Evolutionary conservation across 129 eudicot genomes (phyloP).

Genomic region (Scalesia atractyloides): DNA sequence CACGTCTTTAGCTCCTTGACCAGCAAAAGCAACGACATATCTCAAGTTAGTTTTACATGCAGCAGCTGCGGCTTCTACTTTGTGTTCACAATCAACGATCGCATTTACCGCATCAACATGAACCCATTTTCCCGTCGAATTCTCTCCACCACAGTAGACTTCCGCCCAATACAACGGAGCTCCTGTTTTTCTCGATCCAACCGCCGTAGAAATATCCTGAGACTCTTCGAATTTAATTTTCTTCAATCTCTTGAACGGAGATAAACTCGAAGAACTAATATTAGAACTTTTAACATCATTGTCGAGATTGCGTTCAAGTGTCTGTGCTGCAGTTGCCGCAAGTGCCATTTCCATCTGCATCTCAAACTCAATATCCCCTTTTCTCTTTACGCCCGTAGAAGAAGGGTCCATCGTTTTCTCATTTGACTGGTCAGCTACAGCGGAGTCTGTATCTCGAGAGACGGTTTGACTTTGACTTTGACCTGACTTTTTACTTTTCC

Average conservation of each 20-base stretch:
- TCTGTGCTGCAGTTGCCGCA: slow-evolving; percentile 61
- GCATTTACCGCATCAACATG: slow-evolving; percentile 90
- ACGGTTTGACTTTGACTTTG: slow-evolving; percentile 19
- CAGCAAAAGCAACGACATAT: slow-evolving; percentile 95
- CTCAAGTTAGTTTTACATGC: slow-evolving; percentile 84
- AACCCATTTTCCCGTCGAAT: slow-evolving; percentile 91
- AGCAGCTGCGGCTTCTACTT: slow-evolving; percentile 89
- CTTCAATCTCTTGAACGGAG: slow-evolving; percentile 50
- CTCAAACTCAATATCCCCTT: slow-evolving; percentile 87
- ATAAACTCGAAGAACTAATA: slow-evolving; percentile 23
- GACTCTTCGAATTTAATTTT: slow-evolving; percentile 46
- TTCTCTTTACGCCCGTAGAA: slow-evolving; percentile 53
- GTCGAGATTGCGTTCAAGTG: slow-evolving; percentile 24
- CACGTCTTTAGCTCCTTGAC: slow-evolving; percentile 93
- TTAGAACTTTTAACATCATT: slow-evolving; percentile 26
- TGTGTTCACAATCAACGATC: slow-evolving; percentile 74
- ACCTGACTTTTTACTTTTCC: slow-evolving; percentile 32
- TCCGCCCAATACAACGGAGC: slow-evolving; percentile 95
- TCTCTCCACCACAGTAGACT: slow-evolving; percentile 72
- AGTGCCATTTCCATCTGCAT: slow-evolving; percentile 92
- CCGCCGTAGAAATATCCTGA: slow-evolving; percentile 67
- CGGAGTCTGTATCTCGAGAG: slow-evolving; percentile 25
- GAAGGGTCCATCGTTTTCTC: slow-evolving; percentile 39
- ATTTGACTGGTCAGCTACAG: slow-evolving; percentile 34
- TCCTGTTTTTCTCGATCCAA: slow-evolving; percentile 84